Evolutionary conservation across 1,284 basidiomycete species (phyloP), one percentile per base, ranked within the genome.

Genomic region (Cryptococcus sp.): DNA sequence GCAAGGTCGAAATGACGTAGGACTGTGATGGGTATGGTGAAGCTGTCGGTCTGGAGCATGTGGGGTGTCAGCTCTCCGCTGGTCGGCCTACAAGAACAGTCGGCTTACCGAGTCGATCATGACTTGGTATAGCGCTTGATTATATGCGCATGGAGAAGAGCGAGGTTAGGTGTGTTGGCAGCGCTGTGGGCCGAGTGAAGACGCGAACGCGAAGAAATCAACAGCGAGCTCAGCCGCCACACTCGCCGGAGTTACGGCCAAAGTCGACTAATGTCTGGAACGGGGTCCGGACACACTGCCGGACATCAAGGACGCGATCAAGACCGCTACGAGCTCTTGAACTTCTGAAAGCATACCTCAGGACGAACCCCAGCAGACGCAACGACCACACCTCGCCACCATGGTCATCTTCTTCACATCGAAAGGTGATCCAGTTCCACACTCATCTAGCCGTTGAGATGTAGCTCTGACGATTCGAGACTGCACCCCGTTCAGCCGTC

Each of bases 401-500:
- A 84, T 83, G 82, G 82, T 83, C 39, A 70, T 83, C 37, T 83
- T 82, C 75, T 84, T 80, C 69, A 80, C 79, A 5, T 83, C 82
- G 4, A 80, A 70, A 53, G 78, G 80, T 80, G 53, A 21, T 23
- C 20, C 2, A 39, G 16, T 12, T 28, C 4, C 24, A 20, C 4
- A 28, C 6, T 28, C 11, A 39, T 42, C 16, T 9, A 35, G 15
- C 45, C 5, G 13, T 37, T 46, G 13, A 11, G 15, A 21, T 20
- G 52, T 4, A 33, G 28, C 28, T 33, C 45, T 62, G 23, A 57
- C 43, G 16, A 43, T 37, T 21, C 36, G 58, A 39, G 42, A 18
- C 46, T 46, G 18, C 35, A 33, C n/a, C 15, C 38, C 37, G 12
- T 13, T 1, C 63, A 76, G 80, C 75, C 11, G 77, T 81, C 7